These are phyloP conservation scores for Inga laurina DNA, from an alignment of 306 rosid genomes.

Conservation along the genomic window DNA sequence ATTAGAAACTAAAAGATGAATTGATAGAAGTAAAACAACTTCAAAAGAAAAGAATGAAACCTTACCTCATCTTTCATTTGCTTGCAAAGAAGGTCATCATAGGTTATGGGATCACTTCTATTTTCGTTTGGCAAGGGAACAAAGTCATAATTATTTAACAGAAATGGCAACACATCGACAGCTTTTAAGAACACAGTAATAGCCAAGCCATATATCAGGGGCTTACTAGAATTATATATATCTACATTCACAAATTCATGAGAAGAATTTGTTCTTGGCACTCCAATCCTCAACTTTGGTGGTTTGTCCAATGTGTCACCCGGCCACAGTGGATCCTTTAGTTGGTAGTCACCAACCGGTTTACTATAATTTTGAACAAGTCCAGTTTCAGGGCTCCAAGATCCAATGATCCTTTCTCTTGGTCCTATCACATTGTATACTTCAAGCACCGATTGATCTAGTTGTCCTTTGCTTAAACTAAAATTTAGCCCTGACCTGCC, in stretches of 20 bases:
- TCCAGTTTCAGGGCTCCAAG: slow-evolving; percentile 30
- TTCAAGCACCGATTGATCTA: slow-evolving; percentile 38
- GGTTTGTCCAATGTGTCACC: not conserved
- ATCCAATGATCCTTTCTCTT: slow-evolving; percentile 38
- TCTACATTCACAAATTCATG: not conserved
- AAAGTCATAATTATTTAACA: not conserved
- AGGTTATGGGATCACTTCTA: not conserved
- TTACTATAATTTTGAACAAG: not conserved
- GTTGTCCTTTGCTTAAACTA: slow-evolving; percentile 26
- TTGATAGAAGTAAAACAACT: not conserved
- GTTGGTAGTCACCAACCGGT: not conserved
- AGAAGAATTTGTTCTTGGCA: not conserved
- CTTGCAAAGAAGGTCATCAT: not conserved
- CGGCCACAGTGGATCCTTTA: not conserved
- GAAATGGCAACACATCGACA: not conserved
- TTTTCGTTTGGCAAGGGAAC: not conserved
- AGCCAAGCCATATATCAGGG: not conserved
- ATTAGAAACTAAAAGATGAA: not conserved
- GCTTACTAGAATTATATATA: not conserved
- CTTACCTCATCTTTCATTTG: not conserved
- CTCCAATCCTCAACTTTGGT: not conserved
- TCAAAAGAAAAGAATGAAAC: not conserved
- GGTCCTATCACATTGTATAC: slow-evolving; percentile 36
- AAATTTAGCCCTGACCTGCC: slow-evolving; percentile 35
- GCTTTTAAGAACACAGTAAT: not conserved